Evolutionary conservation across 2,329 filamentous ascomycete genomes (phyloP), one percentile per base, ranked within the genome.

Genomic region (Leptographium flavum): DNA sequence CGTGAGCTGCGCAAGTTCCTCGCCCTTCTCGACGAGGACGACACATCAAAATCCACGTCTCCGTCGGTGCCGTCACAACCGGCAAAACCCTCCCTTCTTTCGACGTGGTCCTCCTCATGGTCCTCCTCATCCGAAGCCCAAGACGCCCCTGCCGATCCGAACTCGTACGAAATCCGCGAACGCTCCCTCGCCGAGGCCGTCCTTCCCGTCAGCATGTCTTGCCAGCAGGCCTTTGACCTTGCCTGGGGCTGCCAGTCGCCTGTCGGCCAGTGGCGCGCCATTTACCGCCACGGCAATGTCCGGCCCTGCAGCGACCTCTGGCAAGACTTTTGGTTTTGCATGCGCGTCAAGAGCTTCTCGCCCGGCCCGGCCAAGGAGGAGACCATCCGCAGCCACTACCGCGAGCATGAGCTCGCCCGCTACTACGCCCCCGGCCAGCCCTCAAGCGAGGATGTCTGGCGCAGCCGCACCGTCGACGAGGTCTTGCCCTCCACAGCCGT

Each of bases 291-390:
- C 58, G 92, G 92, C 50, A 67, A 70, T 36, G 67, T 94, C 56
- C 76, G 81, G 38, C 72, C 75, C 4, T 98, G 92, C 70, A 76
- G 71, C 50, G 83, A 93, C 53, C 80, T 87, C 51, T 95, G 90
- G 87, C 75, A 81, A 49, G 85, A 94, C 62, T 96, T 94, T 64
- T 94, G 88, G 84, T 90, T 95, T 66, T 98, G 92, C 70, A 95
- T 96, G 88, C 80, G 85, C 52, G 80, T 79, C 32, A 79, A 82
- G 56, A 71, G 73, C 2, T 78, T 78, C 56, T 62, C 70, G 1
- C 72, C 75, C 22, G 64, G 70, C 37, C 22, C 41, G 13, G 66
- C 77, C 53, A 76, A 77, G 55, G 77, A 74, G 48, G 72, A 69
- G 43, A 69, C 71, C 54, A 72, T 93, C 45, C 68, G 70, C 49